These are phyloP conservation scores for Penicillium goetzii DNA, from an alignment of 495 filamentous ascomycete genomes.

Conservation along the genomic window DNA sequence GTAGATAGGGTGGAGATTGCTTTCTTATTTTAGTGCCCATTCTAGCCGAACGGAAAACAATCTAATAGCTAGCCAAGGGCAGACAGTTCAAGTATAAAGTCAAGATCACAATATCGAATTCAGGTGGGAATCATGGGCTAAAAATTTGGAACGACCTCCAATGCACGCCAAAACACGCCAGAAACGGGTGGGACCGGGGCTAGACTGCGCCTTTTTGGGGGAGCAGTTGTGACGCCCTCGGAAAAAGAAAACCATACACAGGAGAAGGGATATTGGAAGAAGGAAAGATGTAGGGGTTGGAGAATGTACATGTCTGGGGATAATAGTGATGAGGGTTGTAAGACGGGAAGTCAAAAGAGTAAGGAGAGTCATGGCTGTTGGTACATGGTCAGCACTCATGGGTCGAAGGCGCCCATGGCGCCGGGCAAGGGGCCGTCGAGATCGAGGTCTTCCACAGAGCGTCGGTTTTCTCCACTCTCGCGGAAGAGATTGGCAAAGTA, in stretches of 20 bases:
- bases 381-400: constrained; percentile 27
- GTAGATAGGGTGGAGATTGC: not conserved
- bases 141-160: constrained; percentile 26
- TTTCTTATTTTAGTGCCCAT: not conserved
- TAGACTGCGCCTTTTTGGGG: constrained; percentile 1
- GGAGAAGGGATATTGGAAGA: constrained; percentile 23
- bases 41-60: constrained; percentile 8
- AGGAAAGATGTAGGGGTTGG: constrained; percentile 9
- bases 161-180: constrained; percentile 30
- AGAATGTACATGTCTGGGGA: constrained; percentile 21
- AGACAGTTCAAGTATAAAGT: not conserved
- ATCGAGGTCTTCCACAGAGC: constrained; percentile 77
- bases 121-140: constrained; percentile 32
- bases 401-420: constrained; percentile 37
- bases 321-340: not conserved
- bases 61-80: not conserved
- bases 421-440: constrained; percentile 65
- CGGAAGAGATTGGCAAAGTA: constrained; percentile 87
- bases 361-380: constrained; percentile 23
- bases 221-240: not conserved
- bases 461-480: constrained; percentile 70
- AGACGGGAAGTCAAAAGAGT: constrained; percentile 4
- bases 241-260: constrained; percentile 9
- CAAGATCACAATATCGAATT: constrained; percentile 23
- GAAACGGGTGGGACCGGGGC: constrained; percentile 13